Base-by-base conservation (phyloP, 2,329 filamentous ascomycete species). In the Sclerotinia subarctica region DNA sequence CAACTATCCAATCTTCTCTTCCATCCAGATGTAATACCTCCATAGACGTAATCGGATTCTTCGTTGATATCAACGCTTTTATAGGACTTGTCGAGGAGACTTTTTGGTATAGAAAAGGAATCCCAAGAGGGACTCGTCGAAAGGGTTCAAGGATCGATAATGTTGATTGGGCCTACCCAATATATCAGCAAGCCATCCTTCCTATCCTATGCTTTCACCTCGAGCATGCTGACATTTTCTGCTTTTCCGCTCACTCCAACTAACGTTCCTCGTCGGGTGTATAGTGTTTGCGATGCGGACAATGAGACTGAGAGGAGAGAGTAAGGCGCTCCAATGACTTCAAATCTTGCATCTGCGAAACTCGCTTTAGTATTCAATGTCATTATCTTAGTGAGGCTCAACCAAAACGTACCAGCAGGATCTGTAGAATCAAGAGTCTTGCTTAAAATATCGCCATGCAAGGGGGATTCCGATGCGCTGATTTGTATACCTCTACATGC, bases 81-180 rank as follows among this genome's bases (percentile, higher is more conserved):
- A 97, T 86, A 1, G 95, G 94, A 58, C 89, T 91, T 0, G 94
- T 93, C 0, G 94, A 94, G 46, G 93, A 90, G 73, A 98, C 87
- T 80, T 91, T 84, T 81, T 98, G 94, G 81, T 98, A 98, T 70
- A 99, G 85, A 80, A 99, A 99, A 0, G 95, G 95, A 63, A 98
- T 90, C 72, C 94, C 93, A 38, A 96, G 86, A 59, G 89, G 80
- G 32, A 90, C 90, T 78, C 95, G 88, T 69, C 89, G 86, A 76
- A 97, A 85, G 21, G 95, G 95, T 69, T 93, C 90, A 67, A 98
- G 87, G 64, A 97, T 80, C 56, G 93, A 94, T 69, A 99, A 85
- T 0, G 93, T 96, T 2, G 95, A 98, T 79, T 96, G 86, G 21
- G 92, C 90, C 92, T 96, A 58, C 65, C 65, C 51, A 52, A 66